phyloP scores from a whole-genome alignment of 345 rosid genomes.

The Pelargonium nanum region DNA sequence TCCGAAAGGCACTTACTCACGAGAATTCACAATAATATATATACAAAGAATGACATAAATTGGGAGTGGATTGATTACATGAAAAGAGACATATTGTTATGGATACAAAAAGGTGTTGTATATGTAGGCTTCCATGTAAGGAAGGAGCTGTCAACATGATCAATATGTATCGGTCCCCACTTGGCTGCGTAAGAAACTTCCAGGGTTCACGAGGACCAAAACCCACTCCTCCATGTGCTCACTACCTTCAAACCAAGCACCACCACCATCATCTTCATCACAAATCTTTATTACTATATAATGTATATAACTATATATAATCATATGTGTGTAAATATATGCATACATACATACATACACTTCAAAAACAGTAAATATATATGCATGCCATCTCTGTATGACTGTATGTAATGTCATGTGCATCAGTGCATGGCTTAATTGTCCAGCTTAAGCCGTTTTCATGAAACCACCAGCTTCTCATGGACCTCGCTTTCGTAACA shows the following conservation, averaged over 20 bases:
- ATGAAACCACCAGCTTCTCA: not conserved
- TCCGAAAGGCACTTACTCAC: too few species aligned
- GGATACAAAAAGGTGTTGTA: not conserved
- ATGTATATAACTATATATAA: not conserved
- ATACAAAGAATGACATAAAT: too few species aligned
- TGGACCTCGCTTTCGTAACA: not conserved
- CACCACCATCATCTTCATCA: not conserved
- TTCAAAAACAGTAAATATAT: not conserved
- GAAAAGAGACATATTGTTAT: not conserved
- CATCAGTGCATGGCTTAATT: not conserved
- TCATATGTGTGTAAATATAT: not conserved
- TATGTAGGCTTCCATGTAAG: not conserved
- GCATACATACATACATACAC: not conserved
- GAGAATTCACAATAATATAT: too few species aligned
- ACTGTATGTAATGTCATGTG: too few species aligned
- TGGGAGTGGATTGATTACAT: too few species aligned
- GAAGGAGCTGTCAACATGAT: not conserved
- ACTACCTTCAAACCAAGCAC: not conserved
- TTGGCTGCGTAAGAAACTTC: slow-evolving; percentile 11
- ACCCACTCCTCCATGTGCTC: slow-evolving; percentile 22
- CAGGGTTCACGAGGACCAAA: slow-evolving; percentile 18
- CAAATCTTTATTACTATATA: not conserved
- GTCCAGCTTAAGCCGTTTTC: not conserved
- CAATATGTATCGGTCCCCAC: slow-evolving; percentile 23
- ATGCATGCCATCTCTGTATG: too few species aligned